Conservation (phyloP, 2,329 filamentous ascomycete genomes). For the Apiospora arundinis region DNA sequence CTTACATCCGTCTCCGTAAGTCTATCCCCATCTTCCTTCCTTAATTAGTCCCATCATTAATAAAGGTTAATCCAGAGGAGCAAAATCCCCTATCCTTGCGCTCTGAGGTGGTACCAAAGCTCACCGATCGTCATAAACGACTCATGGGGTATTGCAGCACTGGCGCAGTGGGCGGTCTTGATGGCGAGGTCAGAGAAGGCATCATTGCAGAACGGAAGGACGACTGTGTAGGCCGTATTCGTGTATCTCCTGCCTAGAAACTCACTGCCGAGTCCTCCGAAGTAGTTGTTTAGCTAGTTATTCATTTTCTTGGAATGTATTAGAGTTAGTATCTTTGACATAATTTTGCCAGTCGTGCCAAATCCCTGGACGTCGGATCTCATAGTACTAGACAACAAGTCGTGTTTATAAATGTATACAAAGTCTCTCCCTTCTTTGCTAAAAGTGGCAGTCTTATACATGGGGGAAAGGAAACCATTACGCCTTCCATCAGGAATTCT, state of each 20-base stretch:
- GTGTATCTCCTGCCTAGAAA: background rate
- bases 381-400: too few relatives aligned
- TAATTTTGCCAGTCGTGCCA: too few relatives aligned
- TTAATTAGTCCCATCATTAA: background rate
- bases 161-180: background rate
- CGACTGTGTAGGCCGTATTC: constrained; percentile 5
- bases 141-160: constrained; percentile 14
- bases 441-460: too few relatives aligned
- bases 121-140: constrained; percentile 33
- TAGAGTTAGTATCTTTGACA: too few relatives aligned
- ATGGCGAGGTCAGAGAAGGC: constrained; percentile 10
- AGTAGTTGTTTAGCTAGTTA: too few relatives aligned
- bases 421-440: too few relatives aligned
- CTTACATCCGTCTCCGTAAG: constrained; percentile 32
- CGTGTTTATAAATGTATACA: too few relatives aligned
- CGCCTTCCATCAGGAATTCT: too few relatives aligned
- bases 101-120: constrained; percentile 36
- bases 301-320: too few relatives aligned
- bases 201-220: background rate
- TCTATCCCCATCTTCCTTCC: background rate
- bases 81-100: constrained; percentile 38
- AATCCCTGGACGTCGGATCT: too few relatives aligned
- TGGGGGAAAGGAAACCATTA: too few relatives aligned
- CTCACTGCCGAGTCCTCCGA: too few relatives aligned
- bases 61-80: constrained; percentile 32